Percentiles rank a stretch among this genome's conserved stretches.
phyloP scores from a whole-genome alignment of 257 asterid species.

The Solanum lignicaule region DNA sequence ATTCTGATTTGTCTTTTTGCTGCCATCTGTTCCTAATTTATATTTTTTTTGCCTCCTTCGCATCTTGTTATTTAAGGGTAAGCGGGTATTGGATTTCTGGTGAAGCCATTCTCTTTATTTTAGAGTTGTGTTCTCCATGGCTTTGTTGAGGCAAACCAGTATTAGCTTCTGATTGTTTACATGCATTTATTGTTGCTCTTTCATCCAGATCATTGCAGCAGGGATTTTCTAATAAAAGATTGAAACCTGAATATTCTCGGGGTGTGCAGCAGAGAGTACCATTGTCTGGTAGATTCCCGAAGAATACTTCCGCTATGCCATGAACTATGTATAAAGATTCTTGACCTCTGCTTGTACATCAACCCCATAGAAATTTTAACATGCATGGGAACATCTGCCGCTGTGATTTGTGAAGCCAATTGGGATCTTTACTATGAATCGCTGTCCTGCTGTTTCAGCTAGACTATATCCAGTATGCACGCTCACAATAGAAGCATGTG shows the following conservation, averaged over 20 bases:
- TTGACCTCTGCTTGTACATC: slow-evolving; percentile 17
- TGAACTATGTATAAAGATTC: slow-evolving; percentile 14
- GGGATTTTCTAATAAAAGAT: slow-evolving; percentile 57
- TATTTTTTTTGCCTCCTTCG: not conserved
- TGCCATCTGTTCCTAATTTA: not conserved
- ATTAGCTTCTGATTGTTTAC: not conserved
- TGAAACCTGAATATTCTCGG: slow-evolving; percentile 53
- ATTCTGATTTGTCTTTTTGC: not conserved
- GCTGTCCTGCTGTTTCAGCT: not conserved
- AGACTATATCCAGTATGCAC: not conserved
- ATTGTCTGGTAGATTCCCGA: slow-evolving; percentile 47
- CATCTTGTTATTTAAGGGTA: not conserved
- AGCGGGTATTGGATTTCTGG: not conserved
- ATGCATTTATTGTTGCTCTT: not conserved
- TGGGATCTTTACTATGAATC: not conserved
- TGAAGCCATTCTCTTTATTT: not conserved
- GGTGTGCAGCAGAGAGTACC: slow-evolving; percentile 53
- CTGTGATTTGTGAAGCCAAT: not conserved
- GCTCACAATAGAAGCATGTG: not conserved
- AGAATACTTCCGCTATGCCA: slow-evolving; percentile 47
- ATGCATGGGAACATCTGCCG: not conserved
- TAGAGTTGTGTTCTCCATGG: not conserved
- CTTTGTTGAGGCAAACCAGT: not conserved
- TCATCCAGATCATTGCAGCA: slow-evolving; percentile 62
- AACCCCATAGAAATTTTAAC: slow-evolving; percentile 6